Evolutionary conservation across 1,284 basidiomycete genomes (phyloP).

Genomic region (Inonotus obliquus): DNA sequence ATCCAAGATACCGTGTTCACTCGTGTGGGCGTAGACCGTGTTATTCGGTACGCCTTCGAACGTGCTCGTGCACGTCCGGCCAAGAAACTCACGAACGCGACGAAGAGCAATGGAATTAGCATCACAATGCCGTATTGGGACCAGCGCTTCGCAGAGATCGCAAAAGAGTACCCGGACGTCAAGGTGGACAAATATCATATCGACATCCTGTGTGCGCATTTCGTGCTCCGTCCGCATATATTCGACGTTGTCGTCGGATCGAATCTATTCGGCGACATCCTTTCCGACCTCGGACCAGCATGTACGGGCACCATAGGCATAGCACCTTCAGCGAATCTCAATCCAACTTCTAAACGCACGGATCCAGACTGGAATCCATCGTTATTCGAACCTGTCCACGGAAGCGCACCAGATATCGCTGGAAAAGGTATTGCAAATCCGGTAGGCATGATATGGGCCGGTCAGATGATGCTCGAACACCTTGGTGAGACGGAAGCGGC

Average conservation of each 20-base stretch:
- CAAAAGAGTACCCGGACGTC: conserved; percentile 49
- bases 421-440: conserved; percentile 75
- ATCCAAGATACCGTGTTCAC: conserved; percentile 44
- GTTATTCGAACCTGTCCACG: conserved; percentile 50
- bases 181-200: conserved; percentile 49
- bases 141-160: conserved; percentile 41
- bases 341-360: conserved; percentile 37
- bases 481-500: conserved; percentile 48
- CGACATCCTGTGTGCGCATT: conserved; percentile 42
- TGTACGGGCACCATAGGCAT: conserved; percentile 56
- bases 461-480: conserved; percentile 51
- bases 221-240: conserved; percentile 45
- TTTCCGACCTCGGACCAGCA: conserved; percentile 52
- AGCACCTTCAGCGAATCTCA: conserved; percentile 51
- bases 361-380: conserved; percentile 35
- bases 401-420: conserved; percentile 72
- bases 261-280: conserved; percentile 51
- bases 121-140: conserved; percentile 47
- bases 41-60: conserved; percentile 51
- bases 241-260: conserved; percentile 52
- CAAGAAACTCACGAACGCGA: conserved; percentile 50
- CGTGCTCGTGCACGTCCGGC: conserved; percentile 42
- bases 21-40: conserved; percentile 44
- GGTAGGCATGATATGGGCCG: conserved; percentile 62
- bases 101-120: conserved; percentile 45